Evolutionary conservation across 2,329 filamentous ascomycete genomes (phyloP).

Genomic region (Elsinoe arachidis): DNA sequence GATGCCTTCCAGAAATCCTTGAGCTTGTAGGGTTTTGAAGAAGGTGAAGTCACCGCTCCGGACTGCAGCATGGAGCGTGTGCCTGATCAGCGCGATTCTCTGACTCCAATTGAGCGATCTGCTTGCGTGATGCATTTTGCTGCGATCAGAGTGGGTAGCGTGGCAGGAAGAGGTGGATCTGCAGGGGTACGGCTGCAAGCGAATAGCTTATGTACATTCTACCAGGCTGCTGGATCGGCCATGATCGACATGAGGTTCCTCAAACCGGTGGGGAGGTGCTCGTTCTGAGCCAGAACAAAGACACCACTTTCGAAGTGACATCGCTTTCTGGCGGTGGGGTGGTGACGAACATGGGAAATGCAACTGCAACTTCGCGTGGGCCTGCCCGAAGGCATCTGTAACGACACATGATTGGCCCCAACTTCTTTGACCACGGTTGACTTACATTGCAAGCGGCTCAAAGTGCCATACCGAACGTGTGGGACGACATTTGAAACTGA

Average conservation of each 20-base stretch:
- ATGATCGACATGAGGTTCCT: background rate
- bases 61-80: conserved; percentile 37
- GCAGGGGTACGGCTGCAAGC: background rate
- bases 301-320: background rate
- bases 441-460: background rate
- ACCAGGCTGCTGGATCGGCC: background rate
- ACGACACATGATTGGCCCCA: background rate
- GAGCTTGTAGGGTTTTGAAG: conserved; percentile 38
- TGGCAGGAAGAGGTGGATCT: background rate
- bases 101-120: conserved; percentile 39
- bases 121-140: conserved; percentile 20
- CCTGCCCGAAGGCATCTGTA: background rate
- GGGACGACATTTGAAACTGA: background rate
- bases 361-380: background rate
- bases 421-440: background rate
- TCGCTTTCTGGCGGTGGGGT: background rate
- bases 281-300: background rate
- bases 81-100: conserved; percentile 36
- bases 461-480: background rate
- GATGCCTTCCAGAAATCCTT: conserved; percentile 35
- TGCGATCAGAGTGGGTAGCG: background rate
- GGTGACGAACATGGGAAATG: background rate
- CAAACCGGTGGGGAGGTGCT: background rate
- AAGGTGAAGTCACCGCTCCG: conserved; percentile 39
- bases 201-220: background rate